phyloP scores from a whole-genome alignment of 352 stramenopile genomes.

The Pythium brassicae region DNA sequence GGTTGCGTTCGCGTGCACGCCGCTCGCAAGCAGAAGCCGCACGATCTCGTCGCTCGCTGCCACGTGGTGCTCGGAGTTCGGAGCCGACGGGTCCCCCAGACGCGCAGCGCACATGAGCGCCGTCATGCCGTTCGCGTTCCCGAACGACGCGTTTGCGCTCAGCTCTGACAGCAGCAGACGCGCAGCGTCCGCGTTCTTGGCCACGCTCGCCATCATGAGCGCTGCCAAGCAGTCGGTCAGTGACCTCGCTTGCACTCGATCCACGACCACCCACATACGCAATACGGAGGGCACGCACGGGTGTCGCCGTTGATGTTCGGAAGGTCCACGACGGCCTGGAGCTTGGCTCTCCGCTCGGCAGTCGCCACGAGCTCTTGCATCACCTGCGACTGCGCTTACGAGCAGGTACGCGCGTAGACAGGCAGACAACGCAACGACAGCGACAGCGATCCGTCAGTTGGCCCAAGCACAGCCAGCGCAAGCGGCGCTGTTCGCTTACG shows the following conservation, averaged over 20 bases:
- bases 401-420: not conserved
- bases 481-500: slow-evolving; percentile 19
- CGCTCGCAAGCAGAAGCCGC: slow-evolving; percentile 34
- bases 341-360: slow-evolving; percentile 38
- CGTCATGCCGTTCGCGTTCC: slow-evolving; percentile 62
- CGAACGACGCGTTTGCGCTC: slow-evolving; percentile 26
- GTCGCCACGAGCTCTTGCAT: slow-evolving; percentile 51
- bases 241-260: too few species aligned
- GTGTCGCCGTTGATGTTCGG: slow-evolving; percentile 75
- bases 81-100: slow-evolving; percentile 27
- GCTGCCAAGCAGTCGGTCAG: slow-evolving; percentile 23
- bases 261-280: too few species aligned
- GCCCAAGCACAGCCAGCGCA: not conserved
- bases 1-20: slow-evolving; percentile 31
- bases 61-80: slow-evolving; percentile 26
- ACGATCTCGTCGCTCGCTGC: slow-evolving; percentile 49
- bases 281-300: slow-evolving; percentile 24
- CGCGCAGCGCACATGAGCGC: slow-evolving; percentile 75
- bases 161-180: slow-evolving; percentile 41
- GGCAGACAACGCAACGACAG: too few species aligned
- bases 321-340: slow-evolving; percentile 43
- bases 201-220: slow-evolving; percentile 84
- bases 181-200: slow-evolving; percentile 59
- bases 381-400: slow-evolving; percentile 37
- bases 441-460: not conserved